Conservation (phyloP, 345 rosid genomes). For the Aquilaria sinensis region DNA sequence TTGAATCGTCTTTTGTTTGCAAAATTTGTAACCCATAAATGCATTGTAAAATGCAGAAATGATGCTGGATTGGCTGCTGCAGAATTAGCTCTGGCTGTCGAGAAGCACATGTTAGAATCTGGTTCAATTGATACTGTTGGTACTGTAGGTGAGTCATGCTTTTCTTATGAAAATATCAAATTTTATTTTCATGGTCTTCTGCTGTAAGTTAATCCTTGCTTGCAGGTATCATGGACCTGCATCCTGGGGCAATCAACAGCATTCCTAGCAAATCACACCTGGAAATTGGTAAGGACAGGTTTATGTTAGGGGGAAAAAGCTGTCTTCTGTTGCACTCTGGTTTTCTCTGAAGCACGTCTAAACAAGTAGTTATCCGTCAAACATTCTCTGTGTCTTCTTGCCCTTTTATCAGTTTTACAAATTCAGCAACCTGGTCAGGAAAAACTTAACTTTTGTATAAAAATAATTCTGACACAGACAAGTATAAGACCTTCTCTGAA, state of each 20-base stretch:
- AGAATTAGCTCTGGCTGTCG: slow-evolving; percentile 85
- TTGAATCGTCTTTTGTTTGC: neutral
- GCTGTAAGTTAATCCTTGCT: slow-evolving; percentile 3
- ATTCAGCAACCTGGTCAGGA: neutral
- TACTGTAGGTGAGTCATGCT: slow-evolving; percentile 60
- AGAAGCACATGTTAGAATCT: slow-evolving; percentile 77
- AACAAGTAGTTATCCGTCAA: no score
- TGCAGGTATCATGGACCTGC: slow-evolving; percentile 75
- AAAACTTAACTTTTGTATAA: neutral
- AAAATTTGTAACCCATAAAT: slow-evolving; percentile 8
- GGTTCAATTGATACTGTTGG: slow-evolving; percentile 94
- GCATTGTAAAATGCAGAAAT: slow-evolving; percentile 37
- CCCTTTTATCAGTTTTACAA: no score
- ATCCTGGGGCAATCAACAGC: slow-evolving; percentile 96
- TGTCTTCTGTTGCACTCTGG: no score
- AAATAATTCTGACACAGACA: neutral
- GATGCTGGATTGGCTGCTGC: slow-evolving; percentile 98
- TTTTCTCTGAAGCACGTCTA: no score
- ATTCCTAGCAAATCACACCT: slow-evolving; percentile 93
- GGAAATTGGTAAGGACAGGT: slow-evolving; percentile 57
- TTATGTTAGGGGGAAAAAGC: neutral
- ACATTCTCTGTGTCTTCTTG: no score
- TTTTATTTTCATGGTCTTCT: neutral
- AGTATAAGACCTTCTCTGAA: neutral
- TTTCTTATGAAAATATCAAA: neutral